Conservation (phyloP, 2,329 filamentous ascomycete genomes). For the Samsoniella hepiali region DNA sequence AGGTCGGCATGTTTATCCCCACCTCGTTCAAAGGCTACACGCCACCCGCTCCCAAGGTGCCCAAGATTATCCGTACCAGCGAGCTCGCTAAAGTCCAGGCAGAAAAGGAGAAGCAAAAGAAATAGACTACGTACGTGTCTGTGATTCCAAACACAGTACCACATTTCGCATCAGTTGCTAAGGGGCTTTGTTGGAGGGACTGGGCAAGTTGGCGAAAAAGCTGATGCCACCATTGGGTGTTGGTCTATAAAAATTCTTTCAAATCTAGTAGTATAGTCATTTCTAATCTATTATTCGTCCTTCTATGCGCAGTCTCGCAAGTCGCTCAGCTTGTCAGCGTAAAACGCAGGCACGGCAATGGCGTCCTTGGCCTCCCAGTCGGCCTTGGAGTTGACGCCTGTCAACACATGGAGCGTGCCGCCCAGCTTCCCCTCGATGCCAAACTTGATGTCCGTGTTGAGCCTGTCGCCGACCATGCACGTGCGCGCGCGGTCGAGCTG, state of each 20-base stretch:
- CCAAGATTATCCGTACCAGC: slow-evolving; percentile 50
- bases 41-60: slow-evolving; percentile 31
- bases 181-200: not conserved
- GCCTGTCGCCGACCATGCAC: slow-evolving; percentile 92
- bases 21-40: slow-evolving; percentile 44
- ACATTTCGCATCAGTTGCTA: not conserved
- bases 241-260: not conserved
- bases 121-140: slow-evolving; percentile 10
- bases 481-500: slow-evolving; percentile 77
- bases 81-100: slow-evolving; percentile 46
- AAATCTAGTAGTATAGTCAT: slow-evolving; percentile 4
- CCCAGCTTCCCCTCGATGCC: slow-evolving; percentile 87
- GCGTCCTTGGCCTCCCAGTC: slow-evolving; percentile 72
- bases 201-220: not conserved
- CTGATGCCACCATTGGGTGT: not conserved
- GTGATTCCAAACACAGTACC: not conserved
- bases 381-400: slow-evolving; percentile 81
- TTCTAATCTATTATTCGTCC: not conserved
- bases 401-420: slow-evolving; percentile 86
- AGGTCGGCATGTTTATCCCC: slow-evolving; percentile 82
- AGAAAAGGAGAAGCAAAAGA: slow-evolving; percentile 38
- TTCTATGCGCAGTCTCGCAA: slow-evolving; percentile 40
- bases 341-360: slow-evolving; percentile 71
- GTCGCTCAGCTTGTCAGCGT: slow-evolving; percentile 82
- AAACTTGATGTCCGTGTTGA: slow-evolving; percentile 96